phyloP scores from a whole-genome alignment of 331 rosid species.

The Malus hybrid region DNA sequence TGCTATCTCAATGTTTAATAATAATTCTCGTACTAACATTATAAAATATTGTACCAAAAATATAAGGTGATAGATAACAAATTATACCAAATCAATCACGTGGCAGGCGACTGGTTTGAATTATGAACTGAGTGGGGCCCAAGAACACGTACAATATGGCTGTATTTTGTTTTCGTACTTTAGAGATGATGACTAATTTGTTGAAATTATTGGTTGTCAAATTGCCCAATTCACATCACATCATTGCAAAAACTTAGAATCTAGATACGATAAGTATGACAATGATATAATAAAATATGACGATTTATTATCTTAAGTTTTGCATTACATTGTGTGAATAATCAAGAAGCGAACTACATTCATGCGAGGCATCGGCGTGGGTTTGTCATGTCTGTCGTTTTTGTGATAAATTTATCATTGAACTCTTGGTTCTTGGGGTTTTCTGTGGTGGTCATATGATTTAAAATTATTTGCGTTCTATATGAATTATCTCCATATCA shows the following conservation, averaged over 20 bases:
- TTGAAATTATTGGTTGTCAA: conserved; percentile 39
- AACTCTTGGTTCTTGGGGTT: no score
- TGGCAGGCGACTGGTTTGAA: conserved; percentile 50
- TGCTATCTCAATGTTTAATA: no score
- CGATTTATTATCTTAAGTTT: background rate
- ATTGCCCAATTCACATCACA: conserved; percentile 39
- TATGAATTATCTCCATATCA: no score
- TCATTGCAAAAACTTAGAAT: conserved; percentile 26
- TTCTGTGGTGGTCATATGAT: no score
- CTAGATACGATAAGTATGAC: conserved; percentile 3
- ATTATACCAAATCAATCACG: conserved; percentile 36
- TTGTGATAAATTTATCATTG: no score
- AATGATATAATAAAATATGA: conserved; percentile 1
- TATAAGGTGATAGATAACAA: background rate
- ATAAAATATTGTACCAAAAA: no score
- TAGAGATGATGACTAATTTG: conserved; percentile 14
- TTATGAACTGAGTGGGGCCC: conserved; percentile 29
- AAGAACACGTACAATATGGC: conserved; percentile 1
- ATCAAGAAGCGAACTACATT: background rate
- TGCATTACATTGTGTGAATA: conserved; percentile 1
- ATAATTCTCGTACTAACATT: no score
- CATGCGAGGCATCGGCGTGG: background rate
- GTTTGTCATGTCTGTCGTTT: no score
- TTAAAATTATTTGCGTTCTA: no score
- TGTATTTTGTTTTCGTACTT: conserved; percentile 40